A percentile compares a stretch with the other conserved stretches of the same genome.
Conservation (phyloP, 345 rosid genomes). For the Bruguiera sexangula region DNA sequence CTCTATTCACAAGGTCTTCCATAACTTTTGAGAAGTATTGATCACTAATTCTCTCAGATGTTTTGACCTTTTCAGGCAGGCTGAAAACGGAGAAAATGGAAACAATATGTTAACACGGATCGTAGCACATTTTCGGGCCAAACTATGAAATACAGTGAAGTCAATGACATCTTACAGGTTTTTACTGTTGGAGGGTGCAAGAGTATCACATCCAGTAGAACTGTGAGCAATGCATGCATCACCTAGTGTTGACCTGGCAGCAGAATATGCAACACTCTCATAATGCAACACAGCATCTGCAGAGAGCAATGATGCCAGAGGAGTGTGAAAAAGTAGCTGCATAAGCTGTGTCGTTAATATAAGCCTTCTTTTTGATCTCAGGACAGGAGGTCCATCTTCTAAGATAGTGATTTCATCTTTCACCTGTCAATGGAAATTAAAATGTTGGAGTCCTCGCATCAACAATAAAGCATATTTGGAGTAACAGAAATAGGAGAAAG, state of each 20-base stretch:
- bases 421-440: slow-evolving; percentile 43
- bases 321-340: slow-evolving; percentile 62
- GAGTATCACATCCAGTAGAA: slow-evolving; percentile 29
- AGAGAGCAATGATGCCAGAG: slow-evolving; percentile 52
- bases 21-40: slow-evolving; percentile 55
- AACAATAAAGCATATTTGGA: not conserved
- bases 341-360: slow-evolving; percentile 70
- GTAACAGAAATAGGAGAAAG: not conserved
- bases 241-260: slow-evolving; percentile 59
- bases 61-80: slow-evolving; percentile 37
- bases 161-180: slow-evolving; percentile 48
- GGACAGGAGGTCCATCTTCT: slow-evolving; percentile 44
- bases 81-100: slow-evolving; percentile 22
- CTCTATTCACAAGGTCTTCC: slow-evolving; percentile 54
- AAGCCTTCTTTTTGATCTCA: slow-evolving; percentile 74
- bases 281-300: slow-evolving; percentile 44
- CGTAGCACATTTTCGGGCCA: not conserved
- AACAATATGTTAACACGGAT: not conserved
- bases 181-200: slow-evolving; percentile 29
- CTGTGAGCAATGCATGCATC: slow-evolving; percentile 58
- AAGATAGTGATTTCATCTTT: slow-evolving; percentile 48
- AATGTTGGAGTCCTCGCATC: slow-evolving; percentile 2
- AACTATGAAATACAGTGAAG: slow-evolving; percentile 7
- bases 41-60: slow-evolving; percentile 41
- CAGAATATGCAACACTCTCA: slow-evolving; percentile 49